Conservation (phyloP, 1,284 basidiomycete species). For the Apiotrichum akiyoshidainum region DNA sequence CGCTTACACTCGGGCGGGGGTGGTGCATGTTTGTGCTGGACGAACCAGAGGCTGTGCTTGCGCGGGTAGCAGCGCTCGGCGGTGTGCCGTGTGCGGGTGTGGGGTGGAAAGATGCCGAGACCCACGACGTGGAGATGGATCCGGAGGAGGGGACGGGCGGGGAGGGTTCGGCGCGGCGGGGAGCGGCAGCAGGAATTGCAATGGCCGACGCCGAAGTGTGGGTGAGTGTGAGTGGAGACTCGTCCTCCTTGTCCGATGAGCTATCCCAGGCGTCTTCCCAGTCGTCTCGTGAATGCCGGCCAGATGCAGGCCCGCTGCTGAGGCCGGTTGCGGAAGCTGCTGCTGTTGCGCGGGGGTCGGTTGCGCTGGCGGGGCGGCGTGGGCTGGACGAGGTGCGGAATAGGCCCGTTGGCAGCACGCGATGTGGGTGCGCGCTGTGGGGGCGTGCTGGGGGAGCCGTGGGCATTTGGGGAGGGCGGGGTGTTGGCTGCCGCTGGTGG, state of each 20-base stretch:
- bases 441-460: slow-evolving; percentile 42
- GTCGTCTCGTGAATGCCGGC: slow-evolving; percentile 54
- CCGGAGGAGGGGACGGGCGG: slow-evolving; percentile 2
- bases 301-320: not conserved
- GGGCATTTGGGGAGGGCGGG: not conserved
- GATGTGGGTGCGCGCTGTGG: slow-evolving; percentile 44
- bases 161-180: not conserved
- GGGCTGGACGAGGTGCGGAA: slow-evolving; percentile 14
- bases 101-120: slow-evolving; percentile 29
- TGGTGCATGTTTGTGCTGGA: not conserved
- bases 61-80: slow-evolving; percentile 1
- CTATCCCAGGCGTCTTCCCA: slow-evolving; percentile 89
- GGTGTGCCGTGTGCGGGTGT: slow-evolving; percentile 35
- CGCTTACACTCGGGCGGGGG: slow-evolving; percentile 6
- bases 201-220: not conserved
- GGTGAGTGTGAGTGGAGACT: not conserved
- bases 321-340: no score
- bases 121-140: slow-evolving; percentile 37
- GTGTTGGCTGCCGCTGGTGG: slow-evolving; percentile 2
- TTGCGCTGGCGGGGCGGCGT: slow-evolving; percentile 13
- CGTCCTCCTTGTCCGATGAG: slow-evolving; percentile 60
- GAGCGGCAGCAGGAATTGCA: slow-evolving; percentile 5
- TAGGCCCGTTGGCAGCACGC: slow-evolving; percentile 25
- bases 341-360: no score
- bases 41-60: not conserved